A percentile compares a stretch with the other conserved stretches of the same genome.
Evolutionary conservation across 225 moss, liverwort and hornwort genomes (phyloP).

Genomic region (Antitrichia curtipendula): DNA sequence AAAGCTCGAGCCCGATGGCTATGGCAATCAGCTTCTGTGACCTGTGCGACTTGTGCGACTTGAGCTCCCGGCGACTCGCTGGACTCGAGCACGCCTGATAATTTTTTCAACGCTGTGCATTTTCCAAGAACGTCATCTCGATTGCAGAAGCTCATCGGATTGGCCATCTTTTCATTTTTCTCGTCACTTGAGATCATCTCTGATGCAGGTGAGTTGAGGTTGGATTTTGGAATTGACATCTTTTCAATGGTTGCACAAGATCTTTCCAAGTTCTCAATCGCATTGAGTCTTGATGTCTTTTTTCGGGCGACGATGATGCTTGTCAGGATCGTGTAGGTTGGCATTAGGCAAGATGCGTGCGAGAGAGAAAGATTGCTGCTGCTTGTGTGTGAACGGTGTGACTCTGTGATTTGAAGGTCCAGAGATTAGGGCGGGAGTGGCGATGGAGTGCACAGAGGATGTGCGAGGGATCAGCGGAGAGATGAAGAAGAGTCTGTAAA

Average conservation of each 20-base stretch:
- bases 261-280: neutral
- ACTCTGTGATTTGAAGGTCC: neutral
- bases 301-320: neutral
- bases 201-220: slow-evolving; percentile 1
- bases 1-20: neutral
- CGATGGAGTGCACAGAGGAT: slow-evolving; percentile 15
- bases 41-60: neutral
- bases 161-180: neutral
- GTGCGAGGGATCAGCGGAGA: neutral
- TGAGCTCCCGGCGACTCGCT: neutral
- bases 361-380: neutral
- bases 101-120: neutral
- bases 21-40: neutral
- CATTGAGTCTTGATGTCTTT: neutral
- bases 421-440: slow-evolving; percentile 7
- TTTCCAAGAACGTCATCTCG: neutral
- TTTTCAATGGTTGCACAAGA: neutral
- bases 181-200: neutral
- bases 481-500: neutral
- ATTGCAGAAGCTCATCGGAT: neutral
- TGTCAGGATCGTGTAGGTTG: neutral
- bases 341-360: neutral
- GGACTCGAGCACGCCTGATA: neutral
- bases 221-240: neutral
- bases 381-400: neutral